These are phyloP conservation scores for Candida pseudoviswanathii DNA, from an alignment of 1,139 yeast species.

Conservation along the genomic window DNA sequence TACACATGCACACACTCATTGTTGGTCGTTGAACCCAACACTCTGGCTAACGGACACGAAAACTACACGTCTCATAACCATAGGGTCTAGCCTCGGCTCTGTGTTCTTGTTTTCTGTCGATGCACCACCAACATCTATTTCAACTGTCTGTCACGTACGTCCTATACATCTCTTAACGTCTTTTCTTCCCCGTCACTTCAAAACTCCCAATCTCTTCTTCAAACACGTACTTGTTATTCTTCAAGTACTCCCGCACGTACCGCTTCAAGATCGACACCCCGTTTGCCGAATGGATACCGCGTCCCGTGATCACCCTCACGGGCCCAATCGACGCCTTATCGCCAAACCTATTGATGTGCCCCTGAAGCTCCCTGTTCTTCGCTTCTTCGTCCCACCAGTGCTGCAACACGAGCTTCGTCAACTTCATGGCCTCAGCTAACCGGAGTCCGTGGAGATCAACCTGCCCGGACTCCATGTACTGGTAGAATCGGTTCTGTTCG, in stretches of 20 bases:
- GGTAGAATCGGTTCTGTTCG: constrained; percentile 5
- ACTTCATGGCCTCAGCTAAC: constrained; percentile 45
- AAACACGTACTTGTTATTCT: constrained; percentile 34
- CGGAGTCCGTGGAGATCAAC: constrained; percentile 57
- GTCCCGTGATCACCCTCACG: constrained; percentile 54
- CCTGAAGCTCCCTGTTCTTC: constrained; percentile 38
- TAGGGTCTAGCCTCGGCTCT: no score
- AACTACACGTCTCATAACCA: no score
- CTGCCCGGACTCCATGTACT: constrained; percentile 18
- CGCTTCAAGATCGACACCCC: constrained; percentile 50
- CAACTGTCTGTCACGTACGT: neutral
- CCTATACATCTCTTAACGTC: neutral
- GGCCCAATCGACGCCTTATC: constrained; percentile 36
- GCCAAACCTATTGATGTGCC: constrained; percentile 34
- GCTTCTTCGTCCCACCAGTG: constrained; percentile 62
- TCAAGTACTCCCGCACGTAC: constrained; percentile 39
- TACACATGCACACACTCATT: no score
- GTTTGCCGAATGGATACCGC: constrained; percentile 62
- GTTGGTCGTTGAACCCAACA: no score
- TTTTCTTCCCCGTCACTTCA: constrained; percentile 39
- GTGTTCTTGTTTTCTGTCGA: no score
- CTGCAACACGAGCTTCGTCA: constrained; percentile 32
- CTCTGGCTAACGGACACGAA: no score
- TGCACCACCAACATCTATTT: no score
- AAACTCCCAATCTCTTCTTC: constrained; percentile 50